Percentiles rank a stretch among this genome's conserved stretches.
These are phyloP conservation scores for Fusarium dlaminii DNA, from an alignment of 2,329 filamentous ascomycete species.

Conservation along the genomic window DNA sequence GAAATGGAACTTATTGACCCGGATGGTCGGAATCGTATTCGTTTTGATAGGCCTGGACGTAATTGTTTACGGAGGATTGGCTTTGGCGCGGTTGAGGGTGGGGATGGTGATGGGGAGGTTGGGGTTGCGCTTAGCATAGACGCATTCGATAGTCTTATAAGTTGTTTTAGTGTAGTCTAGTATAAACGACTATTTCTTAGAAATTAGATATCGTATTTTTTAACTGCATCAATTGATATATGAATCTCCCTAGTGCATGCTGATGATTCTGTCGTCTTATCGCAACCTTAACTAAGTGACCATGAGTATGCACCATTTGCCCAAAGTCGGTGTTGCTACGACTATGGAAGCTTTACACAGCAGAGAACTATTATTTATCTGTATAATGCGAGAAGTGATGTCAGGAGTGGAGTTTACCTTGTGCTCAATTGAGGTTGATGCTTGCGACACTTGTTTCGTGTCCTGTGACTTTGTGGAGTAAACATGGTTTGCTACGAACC, in stretches of 20 bases:
- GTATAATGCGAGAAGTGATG: accelerated
- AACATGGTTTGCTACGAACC: background rate
- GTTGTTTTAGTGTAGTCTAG: background rate
- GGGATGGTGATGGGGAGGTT: background rate
- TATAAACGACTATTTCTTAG: background rate
- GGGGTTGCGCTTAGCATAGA: background rate
- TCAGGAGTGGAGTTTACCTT: background rate
- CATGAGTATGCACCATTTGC: background rate
- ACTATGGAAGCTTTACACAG: background rate
- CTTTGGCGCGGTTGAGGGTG: background rate
- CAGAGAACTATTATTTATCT: background rate
- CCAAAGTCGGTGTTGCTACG: accelerated
- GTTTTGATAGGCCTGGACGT: background rate
- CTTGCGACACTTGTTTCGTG: no score
- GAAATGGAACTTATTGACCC: background rate
- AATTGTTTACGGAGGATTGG: background rate
- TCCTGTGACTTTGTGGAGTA: background rate
- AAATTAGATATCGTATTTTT: background rate
- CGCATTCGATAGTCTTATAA: background rate
- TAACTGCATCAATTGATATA: background rate
- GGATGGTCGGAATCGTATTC: background rate
- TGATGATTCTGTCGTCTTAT: background rate
- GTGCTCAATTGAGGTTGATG: background rate
- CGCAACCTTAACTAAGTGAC: background rate
- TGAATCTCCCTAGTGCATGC: accelerated